A percentile compares a stretch with the other conserved stretches of the same genome.
phyloP scores from a whole-genome alignment of 257 asterid genomes.

The Nyctanthes arbortristis region DNA sequence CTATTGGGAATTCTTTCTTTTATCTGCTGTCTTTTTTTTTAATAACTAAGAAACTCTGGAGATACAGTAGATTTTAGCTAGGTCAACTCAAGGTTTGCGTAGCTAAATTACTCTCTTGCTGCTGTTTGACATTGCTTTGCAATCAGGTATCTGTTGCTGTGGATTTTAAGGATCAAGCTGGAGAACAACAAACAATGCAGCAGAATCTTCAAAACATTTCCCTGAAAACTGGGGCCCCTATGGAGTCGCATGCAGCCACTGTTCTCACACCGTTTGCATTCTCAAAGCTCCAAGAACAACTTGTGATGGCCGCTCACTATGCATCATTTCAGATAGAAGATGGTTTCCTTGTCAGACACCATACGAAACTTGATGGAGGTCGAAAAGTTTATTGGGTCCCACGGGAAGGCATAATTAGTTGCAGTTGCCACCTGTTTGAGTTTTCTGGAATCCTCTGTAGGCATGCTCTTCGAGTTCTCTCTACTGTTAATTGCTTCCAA shows the following conservation, averaged over 20 bases:
- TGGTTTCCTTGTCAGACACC: constrained; percentile 85
- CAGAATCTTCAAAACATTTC: constrained; percentile 90
- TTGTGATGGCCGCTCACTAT: constrained; percentile 87
- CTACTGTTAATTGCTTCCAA: constrained; percentile 93
- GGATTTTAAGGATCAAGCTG: constrained; percentile 91
- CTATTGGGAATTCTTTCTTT: no score
- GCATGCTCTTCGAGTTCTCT: constrained; percentile 88
- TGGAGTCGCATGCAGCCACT: constrained; percentile 96
- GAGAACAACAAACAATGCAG: constrained; percentile 97
- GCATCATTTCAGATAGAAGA: constrained; percentile 85
- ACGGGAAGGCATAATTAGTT: constrained; percentile 75
- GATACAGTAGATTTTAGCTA: not conserved
- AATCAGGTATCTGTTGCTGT: constrained; percentile 87
- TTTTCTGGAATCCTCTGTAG: constrained; percentile 90
- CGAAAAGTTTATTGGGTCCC: constrained; percentile 91
- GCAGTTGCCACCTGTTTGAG: constrained; percentile 95
- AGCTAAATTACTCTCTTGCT: not conserved
- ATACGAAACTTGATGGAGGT: constrained; percentile 90
- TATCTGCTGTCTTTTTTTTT: not conserved
- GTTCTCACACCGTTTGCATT: constrained; percentile 90
- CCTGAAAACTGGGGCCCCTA: constrained; percentile 98
- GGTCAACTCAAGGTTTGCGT: not conserved
- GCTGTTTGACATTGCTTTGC: constrained; percentile 2
- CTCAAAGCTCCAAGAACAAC: constrained; percentile 93
- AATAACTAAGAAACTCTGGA: not conserved